Percentiles rank a stretch among this genome's conserved stretches.
phyloP scores from a whole-genome alignment of 306 rosid genomes.

The Rosa rugosa region DNA sequence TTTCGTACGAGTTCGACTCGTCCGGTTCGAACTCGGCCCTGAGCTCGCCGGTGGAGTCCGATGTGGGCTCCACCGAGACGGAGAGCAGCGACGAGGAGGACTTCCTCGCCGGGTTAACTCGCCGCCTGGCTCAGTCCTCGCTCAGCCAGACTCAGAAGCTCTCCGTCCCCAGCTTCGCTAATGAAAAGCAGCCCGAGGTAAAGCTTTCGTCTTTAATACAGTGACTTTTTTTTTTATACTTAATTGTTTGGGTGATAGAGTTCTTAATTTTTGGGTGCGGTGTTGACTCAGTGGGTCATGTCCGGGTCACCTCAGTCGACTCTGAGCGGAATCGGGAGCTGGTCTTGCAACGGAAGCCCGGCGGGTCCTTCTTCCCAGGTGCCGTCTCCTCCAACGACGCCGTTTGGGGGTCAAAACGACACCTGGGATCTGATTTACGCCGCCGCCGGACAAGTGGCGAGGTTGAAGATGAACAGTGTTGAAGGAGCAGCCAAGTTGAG shows the following conservation, averaged over 20 bases:
- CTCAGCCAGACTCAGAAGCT: conserved; percentile 45
- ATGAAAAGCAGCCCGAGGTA: conserved; percentile 52
- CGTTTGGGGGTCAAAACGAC: conserved; percentile 47
- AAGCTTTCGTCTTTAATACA: background rate
- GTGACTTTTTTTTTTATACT: no score
- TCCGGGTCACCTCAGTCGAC: conserved; percentile 80
- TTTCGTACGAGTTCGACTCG: conserved; percentile 69
- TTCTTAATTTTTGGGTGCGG: background rate
- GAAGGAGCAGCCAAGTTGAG: conserved; percentile 25
- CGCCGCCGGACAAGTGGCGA: conserved; percentile 76
- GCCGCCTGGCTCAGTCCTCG: conserved; percentile 54
- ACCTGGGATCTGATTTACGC: conserved; percentile 70
- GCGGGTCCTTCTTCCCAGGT: conserved; percentile 58
- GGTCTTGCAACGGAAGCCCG: conserved; percentile 76
- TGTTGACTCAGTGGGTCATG: conserved; percentile 28
- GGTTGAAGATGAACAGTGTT: conserved; percentile 43
- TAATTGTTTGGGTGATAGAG: background rate
- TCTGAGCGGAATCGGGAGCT: conserved; percentile 64
- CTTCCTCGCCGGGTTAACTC: conserved; percentile 56
- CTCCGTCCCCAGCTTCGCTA: conserved; percentile 29
- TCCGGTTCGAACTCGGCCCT: conserved; percentile 31
- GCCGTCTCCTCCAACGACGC: conserved; percentile 69
- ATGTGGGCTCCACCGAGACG: conserved; percentile 46
- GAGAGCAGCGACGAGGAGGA: conserved; percentile 71
- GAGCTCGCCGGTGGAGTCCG: conserved; percentile 49